These are phyloP conservation scores for Ottelia alismoides DNA, from an alignment of 106 monocot genomes.

Conservation along the genomic window DNA sequence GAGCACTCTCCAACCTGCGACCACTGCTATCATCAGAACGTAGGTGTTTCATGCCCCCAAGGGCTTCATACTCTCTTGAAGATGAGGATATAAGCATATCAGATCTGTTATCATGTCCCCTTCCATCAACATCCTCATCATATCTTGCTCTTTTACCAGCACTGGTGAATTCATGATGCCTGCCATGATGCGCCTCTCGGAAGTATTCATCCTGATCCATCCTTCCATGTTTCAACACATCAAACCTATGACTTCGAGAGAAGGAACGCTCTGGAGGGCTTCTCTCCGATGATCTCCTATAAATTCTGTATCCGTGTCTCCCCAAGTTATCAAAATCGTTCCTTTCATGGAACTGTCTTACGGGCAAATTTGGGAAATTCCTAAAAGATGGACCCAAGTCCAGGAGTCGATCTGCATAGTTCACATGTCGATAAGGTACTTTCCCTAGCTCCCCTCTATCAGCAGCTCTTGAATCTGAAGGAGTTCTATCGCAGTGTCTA, in stretches of 20 bases:
- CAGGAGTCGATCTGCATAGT: too few relatives aligned
- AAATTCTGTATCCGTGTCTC: conserved; percentile 20
- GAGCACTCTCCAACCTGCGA: conserved; percentile 15
- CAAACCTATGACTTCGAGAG: conserved; percentile 22
- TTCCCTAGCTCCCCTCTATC: conserved; percentile 15
- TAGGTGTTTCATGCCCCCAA: conserved; percentile 16
- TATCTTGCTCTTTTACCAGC: conserved; percentile 17
- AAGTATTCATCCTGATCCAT: conserved; percentile 33
- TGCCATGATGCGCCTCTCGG: conserved; percentile 17
- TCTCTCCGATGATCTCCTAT: conserved; percentile 25
- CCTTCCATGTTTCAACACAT: conserved; percentile 19
- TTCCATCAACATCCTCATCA: conserved; percentile 19
- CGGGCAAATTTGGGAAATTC: conserved; percentile 15
- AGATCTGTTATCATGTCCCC: conserved; percentile 20
- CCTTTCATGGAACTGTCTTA: conserved; percentile 48
- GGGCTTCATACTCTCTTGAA: conserved; percentile 18
- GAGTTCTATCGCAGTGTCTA: conserved; percentile 28
- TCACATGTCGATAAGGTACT: conserved; percentile 19
- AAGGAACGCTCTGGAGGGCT: conserved; percentile 30
- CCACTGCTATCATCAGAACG: conserved; percentile 22
- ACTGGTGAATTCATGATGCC: conserved; percentile 22
- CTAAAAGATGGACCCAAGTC: conserved; percentile 22
- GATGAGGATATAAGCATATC: conserved; percentile 17
- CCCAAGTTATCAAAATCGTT: conserved; percentile 16
- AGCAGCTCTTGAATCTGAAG: conserved; percentile 19